phyloP scores from a whole-genome alignment of 768 basidiomycete species.

The Mycena rosella region DNA sequence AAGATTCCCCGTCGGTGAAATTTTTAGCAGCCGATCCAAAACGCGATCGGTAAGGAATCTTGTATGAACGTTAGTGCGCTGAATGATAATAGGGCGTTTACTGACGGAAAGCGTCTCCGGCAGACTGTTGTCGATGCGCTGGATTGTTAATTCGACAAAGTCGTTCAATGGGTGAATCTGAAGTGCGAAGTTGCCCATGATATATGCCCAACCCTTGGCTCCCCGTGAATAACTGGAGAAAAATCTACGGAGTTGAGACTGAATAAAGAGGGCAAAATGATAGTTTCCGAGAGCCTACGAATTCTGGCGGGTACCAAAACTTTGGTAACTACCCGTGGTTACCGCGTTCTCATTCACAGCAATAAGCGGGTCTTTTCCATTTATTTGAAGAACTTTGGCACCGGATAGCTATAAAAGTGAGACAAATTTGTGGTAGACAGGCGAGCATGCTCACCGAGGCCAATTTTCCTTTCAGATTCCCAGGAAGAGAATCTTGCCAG shows the following conservation, averaged over 20 bases:
- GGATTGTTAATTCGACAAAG: constrained; percentile 60
- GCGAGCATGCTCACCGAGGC: constrained; percentile 47
- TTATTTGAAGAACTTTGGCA: constrained; percentile 66
- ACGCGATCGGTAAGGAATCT: constrained; percentile 73
- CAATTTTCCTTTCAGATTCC: constrained; percentile 59
- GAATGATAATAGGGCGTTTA: not conserved
- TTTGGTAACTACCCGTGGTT: constrained; percentile 66
- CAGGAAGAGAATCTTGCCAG: constrained; percentile 67
- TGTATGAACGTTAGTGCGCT: not conserved
- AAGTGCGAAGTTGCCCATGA: constrained; percentile 69
- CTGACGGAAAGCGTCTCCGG: constrained; percentile 62
- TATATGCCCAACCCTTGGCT: constrained; percentile 55
- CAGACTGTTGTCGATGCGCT: constrained; percentile 52
- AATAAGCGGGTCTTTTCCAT: constrained; percentile 62
- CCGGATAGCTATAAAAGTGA: constrained; percentile 53
- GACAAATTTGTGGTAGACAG: not conserved
- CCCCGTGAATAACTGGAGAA: constrained; percentile 59
- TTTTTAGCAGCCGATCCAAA: constrained; percentile 57
- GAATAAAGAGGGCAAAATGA: not conserved
- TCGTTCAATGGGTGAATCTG: constrained; percentile 66
- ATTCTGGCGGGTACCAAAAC: constrained; percentile 64
- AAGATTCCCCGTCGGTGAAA: constrained; percentile 64
- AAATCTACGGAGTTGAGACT: constrained; percentile 47
- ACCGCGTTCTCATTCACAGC: constrained; percentile 65
- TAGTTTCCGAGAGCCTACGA: constrained; percentile 44